Conservation (phyloP, 345 rosid genomes). For the Cochlearia excelsa region DNA sequence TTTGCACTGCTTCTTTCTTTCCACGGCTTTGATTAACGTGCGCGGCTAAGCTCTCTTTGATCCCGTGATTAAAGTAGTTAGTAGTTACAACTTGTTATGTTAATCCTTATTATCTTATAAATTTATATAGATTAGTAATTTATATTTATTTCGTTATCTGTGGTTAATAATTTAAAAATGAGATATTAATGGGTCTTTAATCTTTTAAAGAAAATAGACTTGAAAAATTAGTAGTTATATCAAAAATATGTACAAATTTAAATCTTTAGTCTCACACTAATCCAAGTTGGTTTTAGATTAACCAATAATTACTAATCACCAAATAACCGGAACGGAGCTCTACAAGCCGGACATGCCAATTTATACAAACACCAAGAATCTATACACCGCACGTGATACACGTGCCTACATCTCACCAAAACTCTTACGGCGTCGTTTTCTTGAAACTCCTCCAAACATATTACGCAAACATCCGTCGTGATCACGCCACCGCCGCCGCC, state of each 20-base stretch:
- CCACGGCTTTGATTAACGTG: constrained; percentile 11
- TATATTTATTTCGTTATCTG: too few species aligned
- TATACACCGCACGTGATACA: constrained; percentile 24
- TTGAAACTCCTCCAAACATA: constrained; percentile 16
- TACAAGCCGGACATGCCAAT: constrained; percentile 21
- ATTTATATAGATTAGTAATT: too few species aligned
- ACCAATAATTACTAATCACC: background rate
- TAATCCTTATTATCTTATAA: too few species aligned
- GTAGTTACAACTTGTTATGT: too few species aligned
- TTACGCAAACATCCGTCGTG: constrained; percentile 24
- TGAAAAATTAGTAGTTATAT: too few species aligned
- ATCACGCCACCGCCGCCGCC: constrained; percentile 7
- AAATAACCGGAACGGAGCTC: constrained; percentile 23
- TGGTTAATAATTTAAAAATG: too few species aligned
- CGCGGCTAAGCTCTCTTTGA: constrained; percentile 6
- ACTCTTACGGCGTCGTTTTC: constrained; percentile 16
- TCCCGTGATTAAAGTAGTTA: too few species aligned
- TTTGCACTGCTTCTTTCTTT: background rate
- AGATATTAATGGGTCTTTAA: too few species aligned
- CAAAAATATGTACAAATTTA: too few species aligned
- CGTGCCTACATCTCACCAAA: constrained; percentile 21
- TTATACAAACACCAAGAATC: constrained; percentile 26
- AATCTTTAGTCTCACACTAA: too few species aligned
- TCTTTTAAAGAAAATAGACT: too few species aligned
- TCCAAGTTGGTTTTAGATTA: too few species aligned